These are phyloP conservation scores for Graphiopsis chlorocephala DNA, from an alignment of 2,329 filamentous ascomycete genomes.

Conservation along the genomic window DNA sequence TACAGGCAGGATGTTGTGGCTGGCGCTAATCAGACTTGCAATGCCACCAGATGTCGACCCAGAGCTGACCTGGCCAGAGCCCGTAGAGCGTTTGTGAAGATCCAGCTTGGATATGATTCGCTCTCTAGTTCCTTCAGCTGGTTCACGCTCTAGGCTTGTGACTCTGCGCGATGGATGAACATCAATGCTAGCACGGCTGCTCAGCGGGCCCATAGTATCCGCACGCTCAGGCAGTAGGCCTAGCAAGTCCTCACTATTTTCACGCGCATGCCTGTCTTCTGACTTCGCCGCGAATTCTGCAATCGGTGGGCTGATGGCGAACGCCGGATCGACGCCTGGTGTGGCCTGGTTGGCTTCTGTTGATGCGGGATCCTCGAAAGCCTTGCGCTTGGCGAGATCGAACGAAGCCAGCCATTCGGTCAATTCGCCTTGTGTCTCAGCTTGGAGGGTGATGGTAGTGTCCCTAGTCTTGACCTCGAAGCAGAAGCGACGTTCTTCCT, in stretches of 20 bases:
- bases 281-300: slow-evolving; percentile 86
- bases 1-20: slow-evolving; percentile 73
- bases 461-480: slow-evolving; percentile 99
- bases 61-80: slow-evolving; percentile 30
- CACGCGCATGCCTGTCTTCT: slow-evolving; percentile 61
- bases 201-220: slow-evolving; percentile 37
- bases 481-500: slow-evolving; percentile 92
- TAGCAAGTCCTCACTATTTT: slow-evolving; percentile 54
- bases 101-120: slow-evolving; percentile 93
- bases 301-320: slow-evolving; percentile 84
- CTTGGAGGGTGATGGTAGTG: slow-evolving; percentile 81
- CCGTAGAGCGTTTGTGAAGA: slow-evolving; percentile 74
- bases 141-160: slow-evolving; percentile 47
- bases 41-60: slow-evolving; percentile 63
- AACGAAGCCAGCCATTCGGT: slow-evolving; percentile 93
- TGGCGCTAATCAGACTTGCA: slow-evolving; percentile 80
- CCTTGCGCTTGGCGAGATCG: slow-evolving; percentile 88
- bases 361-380: slow-evolving; percentile 69
- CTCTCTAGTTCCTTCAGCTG: slow-evolving; percentile 69
- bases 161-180: slow-evolving; percentile 48
- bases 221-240: slow-evolving; percentile 61
- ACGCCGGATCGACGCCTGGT: slow-evolving; percentile 65
- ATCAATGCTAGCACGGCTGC: slow-evolving; percentile 70
- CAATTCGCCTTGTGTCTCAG: slow-evolving; percentile 88
- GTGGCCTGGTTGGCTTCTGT: slow-evolving; percentile 44